Evolutionary conservation across 352 stramenopile species (phyloP).

Genomic region (Globisporangium acanthophoron): DNA sequence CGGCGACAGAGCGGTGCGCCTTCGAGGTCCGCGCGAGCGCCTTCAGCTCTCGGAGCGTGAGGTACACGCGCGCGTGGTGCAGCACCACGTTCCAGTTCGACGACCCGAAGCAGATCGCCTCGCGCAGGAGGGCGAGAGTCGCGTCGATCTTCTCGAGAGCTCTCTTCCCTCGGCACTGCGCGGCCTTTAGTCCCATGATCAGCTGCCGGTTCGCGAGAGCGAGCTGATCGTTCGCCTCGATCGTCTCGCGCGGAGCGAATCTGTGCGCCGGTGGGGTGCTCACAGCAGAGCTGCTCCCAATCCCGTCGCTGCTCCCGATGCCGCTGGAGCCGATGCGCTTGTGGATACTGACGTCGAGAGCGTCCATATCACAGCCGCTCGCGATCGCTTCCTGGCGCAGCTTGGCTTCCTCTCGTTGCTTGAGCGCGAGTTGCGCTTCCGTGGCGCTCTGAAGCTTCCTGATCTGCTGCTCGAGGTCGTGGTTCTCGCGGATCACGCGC

Average conservation of each 20-base stretch:
- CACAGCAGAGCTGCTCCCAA: slow-evolving; percentile 10
- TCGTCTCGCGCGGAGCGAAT: slow-evolving; percentile 51
- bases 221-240: slow-evolving; percentile 64
- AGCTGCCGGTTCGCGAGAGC: slow-evolving; percentile 57
- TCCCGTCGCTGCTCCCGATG: background rate
- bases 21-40: slow-evolving; percentile 15
- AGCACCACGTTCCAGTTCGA: slow-evolving; percentile 27
- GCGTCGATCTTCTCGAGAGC: slow-evolving; percentile 55
- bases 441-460: slow-evolving; percentile 33
- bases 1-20: slow-evolving; percentile 10
- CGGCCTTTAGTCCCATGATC: slow-evolving; percentile 60
- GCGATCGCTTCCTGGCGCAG: slow-evolving; percentile 34
- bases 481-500: slow-evolving; percentile 51
- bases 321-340: slow-evolving; percentile 26
- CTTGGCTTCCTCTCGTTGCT: slow-evolving; percentile 34
- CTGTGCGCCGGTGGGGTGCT: slow-evolving; percentile 51
- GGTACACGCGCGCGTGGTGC: slow-evolving; percentile 16
- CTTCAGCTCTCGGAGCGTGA: slow-evolving; percentile 44
- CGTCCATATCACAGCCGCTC: slow-evolving; percentile 39
- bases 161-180: slow-evolving; percentile 48
- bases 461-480: slow-evolving; percentile 52
- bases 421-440: slow-evolving; percentile 23
- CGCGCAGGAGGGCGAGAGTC: slow-evolving; percentile 38
- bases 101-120: slow-evolving; percentile 27
- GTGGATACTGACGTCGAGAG: slow-evolving; percentile 43